phyloP scores from a whole-genome alignment of 1,139 yeast genomes.

The Hansenula sp. region DNA sequence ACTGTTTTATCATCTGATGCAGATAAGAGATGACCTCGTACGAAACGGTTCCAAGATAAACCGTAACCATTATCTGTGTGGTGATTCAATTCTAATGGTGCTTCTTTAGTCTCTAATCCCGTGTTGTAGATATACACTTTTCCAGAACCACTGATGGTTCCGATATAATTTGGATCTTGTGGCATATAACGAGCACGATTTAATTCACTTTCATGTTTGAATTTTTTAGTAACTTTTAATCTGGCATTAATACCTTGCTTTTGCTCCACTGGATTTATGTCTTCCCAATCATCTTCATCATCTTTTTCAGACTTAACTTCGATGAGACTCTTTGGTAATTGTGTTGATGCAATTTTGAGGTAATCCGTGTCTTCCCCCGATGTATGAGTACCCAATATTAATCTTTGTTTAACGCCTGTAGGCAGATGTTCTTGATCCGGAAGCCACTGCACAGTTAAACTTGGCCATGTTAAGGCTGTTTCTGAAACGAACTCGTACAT shows the following conservation, averaged over 20 bases:
- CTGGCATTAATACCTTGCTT: slow-evolving; percentile 37
- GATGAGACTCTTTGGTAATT: slow-evolving; percentile 48
- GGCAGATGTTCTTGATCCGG: slow-evolving; percentile 32
- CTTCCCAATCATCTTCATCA: slow-evolving; percentile 12
- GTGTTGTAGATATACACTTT: slow-evolving; percentile 55
- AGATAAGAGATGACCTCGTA: slow-evolving; percentile 48
- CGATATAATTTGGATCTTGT: slow-evolving; percentile 59
- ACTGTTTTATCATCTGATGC: slow-evolving; percentile 63
- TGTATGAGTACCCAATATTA: slow-evolving; percentile 85
- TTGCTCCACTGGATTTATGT: slow-evolving; percentile 19
- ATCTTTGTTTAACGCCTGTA: slow-evolving; percentile 27
- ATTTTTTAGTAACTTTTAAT: slow-evolving; percentile 61
- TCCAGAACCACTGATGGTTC: slow-evolving; percentile 79
- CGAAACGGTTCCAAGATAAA: slow-evolving; percentile 53
- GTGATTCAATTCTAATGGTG: slow-evolving; percentile 35
- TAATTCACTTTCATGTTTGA: slow-evolving; percentile 54
- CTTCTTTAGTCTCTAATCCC: slow-evolving; percentile 35
- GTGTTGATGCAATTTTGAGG: slow-evolving; percentile 70
- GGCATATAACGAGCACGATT: slow-evolving; percentile 86
- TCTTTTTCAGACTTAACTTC: slow-evolving; percentile 11
- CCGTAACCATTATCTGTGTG: slow-evolving; percentile 74
- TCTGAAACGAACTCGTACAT: slow-evolving; percentile 82
- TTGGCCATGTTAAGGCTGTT: slow-evolving; percentile 79
- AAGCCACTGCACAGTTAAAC: slow-evolving; percentile 73
- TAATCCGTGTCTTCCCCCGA: slow-evolving; percentile 76